Conservation (phyloP, 805 yeast species). For the Lipomyces sp. region DNA sequence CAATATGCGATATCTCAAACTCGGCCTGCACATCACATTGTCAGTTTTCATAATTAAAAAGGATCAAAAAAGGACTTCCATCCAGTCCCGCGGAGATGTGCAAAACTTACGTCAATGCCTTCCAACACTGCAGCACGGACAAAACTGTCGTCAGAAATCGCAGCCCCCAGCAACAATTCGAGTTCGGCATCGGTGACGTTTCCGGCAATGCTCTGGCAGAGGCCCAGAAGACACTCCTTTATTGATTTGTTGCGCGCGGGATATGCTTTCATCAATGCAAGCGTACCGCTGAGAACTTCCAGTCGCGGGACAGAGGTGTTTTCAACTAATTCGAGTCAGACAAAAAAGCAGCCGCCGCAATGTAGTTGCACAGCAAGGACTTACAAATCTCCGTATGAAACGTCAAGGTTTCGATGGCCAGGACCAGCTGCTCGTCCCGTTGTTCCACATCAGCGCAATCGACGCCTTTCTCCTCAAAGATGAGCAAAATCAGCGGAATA, state of each 20-base stretch:
- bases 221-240: conserved; percentile 74
- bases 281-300: conserved; percentile 56
- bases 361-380: conserved; percentile 37
- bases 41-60: neutral
- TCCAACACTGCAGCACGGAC: conserved; percentile 80
- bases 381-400: conserved; percentile 50
- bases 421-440: conserved; percentile 80
- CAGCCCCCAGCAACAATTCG: conserved; percentile 51
- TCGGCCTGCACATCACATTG: conserved; percentile 48
- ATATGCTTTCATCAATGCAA: conserved; percentile 59
- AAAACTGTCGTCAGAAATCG: conserved; percentile 61
- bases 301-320: conserved; percentile 67
- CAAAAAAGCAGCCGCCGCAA: no score
- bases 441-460: conserved; percentile 56
- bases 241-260: conserved; percentile 78
- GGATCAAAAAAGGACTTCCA: neutral
- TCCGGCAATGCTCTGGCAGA: conserved; percentile 73
- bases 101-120: conserved; percentile 36
- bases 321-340: conserved; percentile 40
- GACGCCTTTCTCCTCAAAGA: conserved; percentile 62
- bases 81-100: no score
- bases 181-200: conserved; percentile 58
- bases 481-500: conserved; percentile 68
- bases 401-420: conserved; percentile 40
- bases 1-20: conserved; percentile 46